These are phyloP conservation scores for Phlebopus sp. DNA, from an alignment of 1,284 basidiomycete species.

Conservation along the genomic window DNA sequence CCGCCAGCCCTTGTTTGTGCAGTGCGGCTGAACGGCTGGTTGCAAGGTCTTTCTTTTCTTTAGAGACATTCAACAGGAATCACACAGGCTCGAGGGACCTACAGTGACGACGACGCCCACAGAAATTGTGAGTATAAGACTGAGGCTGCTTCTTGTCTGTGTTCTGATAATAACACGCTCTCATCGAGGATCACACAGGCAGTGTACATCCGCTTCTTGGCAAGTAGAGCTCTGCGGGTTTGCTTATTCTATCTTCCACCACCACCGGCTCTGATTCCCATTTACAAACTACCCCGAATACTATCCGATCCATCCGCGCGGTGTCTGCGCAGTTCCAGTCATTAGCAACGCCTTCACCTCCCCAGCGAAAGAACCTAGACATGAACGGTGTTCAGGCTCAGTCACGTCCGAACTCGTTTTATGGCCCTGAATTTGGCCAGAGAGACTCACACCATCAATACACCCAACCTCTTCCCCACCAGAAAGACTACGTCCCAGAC, in stretches of 20 bases:
- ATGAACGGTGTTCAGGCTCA: constrained; percentile 34
- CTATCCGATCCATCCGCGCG: not conserved
- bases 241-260: not conserved
- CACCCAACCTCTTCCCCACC: not conserved
- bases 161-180: not conserved
- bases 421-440: constrained; percentile 29
- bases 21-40: not conserved
- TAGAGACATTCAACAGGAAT: not conserved
- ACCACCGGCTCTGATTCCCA: not conserved
- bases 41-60: not conserved
- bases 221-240: not conserved
- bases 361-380: not conserved
- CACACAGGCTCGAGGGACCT: not conserved
- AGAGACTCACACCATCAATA: constrained; percentile 5
- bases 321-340: constrained; percentile 12
- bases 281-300: not conserved
- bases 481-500: constrained; percentile 9
- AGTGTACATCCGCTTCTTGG: not conserved
- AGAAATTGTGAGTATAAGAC: not conserved
- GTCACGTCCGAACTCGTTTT: constrained; percentile 37
- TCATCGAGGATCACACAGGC: not conserved
- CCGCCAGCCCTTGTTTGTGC: not conserved
- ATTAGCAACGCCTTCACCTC: not conserved
- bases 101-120: not conserved
- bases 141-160: not conserved